Conservation (phyloP, 2,329 filamentous ascomycete species). For the Amesomyces nigricolor region DNA sequence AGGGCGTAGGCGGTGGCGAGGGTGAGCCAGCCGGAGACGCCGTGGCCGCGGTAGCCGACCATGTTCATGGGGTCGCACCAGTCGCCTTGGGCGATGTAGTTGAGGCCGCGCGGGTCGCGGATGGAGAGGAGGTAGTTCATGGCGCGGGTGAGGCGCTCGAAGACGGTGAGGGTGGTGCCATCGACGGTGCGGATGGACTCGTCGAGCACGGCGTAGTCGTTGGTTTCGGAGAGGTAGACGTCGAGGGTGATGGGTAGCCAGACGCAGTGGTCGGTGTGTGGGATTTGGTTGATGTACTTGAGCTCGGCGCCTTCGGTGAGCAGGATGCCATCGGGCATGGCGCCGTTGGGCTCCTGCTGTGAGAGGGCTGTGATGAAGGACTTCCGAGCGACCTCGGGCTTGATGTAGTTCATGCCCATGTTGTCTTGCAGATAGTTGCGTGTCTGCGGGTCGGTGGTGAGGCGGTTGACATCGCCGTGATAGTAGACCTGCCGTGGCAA, state of each 20-base stretch:
- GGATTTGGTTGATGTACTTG: constrained; percentile 58
- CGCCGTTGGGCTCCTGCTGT: constrained; percentile 50
- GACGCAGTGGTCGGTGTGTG: constrained; percentile 54
- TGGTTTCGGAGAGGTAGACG: constrained; percentile 50
- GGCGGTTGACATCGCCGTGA: constrained; percentile 53
- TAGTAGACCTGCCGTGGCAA: constrained; percentile 53
- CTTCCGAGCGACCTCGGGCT: constrained; percentile 42
- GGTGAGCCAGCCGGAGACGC: constrained; percentile 54
- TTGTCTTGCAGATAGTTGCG: constrained; percentile 56
- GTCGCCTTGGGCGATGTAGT: constrained; percentile 54
- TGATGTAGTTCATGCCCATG: constrained; percentile 56
- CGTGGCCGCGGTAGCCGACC: constrained; percentile 53
- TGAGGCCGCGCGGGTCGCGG: constrained; percentile 48
- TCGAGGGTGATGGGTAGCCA: constrained; percentile 52
- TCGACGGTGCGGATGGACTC: constrained; percentile 39
- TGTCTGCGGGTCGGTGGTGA: constrained; percentile 54
- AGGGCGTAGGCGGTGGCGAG: constrained; percentile 49
- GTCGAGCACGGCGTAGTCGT: constrained; percentile 45
- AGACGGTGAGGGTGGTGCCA: constrained; percentile 45
- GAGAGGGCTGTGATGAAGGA: constrained; percentile 45
- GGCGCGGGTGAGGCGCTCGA: constrained; percentile 49
- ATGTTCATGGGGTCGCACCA: constrained; percentile 60
- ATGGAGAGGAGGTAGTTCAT: constrained; percentile 51
- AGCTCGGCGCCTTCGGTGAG: constrained; percentile 49
- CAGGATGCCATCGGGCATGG: constrained; percentile 54